Base-by-base conservation (phyloP, 805 yeast genomes). In the Starmerella sp. region DNA sequence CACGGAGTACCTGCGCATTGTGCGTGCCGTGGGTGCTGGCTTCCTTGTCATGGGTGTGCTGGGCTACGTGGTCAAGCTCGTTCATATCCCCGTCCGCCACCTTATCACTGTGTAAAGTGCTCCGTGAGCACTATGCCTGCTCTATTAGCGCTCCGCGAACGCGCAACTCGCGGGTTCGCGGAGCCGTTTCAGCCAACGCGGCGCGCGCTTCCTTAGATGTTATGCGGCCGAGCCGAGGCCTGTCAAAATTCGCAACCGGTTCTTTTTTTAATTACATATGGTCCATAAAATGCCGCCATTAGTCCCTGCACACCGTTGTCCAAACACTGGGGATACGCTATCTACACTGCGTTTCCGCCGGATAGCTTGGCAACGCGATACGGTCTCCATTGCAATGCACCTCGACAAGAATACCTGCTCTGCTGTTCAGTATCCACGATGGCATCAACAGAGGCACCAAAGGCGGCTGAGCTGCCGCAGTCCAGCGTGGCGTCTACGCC, bases 1-100 rank as follows among this genome's bases (percentile, higher is more conserved):
- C 68, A 86, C 84, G 70, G 98, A 91, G 74, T 91, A 86, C 77
- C 65, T 82, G 57, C 84, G 84, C 72, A 85, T 91, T 67, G 79
- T 93, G 61, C 85, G 93, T 73, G 97, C 97, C 52, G 97, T 91
- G 52, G 97, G 97, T 66, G 78, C 90, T 60, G 98, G 98, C 63
- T 91, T 91, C 73, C 76, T 91, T 65, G 91, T 91, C 81, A 93
- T 91, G 90, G 98, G 98, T 68, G 84, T 87, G 66, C 95, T 93
- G 67, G 98, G 98, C 56, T 91, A 89, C 74, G 86, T 83, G 67
- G 93, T 93, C 73, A 91, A 91, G 75, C 80, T 91, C 66, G 77
- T 90, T 65, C 97, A 90, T 74, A 90, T 90, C 67, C 97, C 97
- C 69, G 88, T 90, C 75, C 85, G 96, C 77, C 90, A 88, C 75